Evolutionary conservation across 2,329 filamentous ascomycete species (phyloP).

Genomic region (Calonectria leucothoes): DNA sequence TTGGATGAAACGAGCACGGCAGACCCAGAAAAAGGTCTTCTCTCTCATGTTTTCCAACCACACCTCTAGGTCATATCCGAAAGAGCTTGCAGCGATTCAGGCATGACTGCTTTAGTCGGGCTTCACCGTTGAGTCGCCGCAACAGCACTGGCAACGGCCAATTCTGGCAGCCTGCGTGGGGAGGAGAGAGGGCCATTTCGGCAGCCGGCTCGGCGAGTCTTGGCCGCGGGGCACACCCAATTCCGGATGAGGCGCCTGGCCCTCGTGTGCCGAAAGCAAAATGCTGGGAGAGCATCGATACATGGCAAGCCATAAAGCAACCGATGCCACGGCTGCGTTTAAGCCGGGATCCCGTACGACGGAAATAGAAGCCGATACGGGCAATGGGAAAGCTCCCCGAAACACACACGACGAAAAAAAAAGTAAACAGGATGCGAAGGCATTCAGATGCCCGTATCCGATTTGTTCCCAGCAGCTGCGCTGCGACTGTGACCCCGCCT

Average conservation of each 20-base stretch:
- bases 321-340: slow-evolving; percentile 10
- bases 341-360: slow-evolving; percentile 14
- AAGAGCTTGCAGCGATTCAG: slow-evolving; percentile 12
- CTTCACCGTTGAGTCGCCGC: neutral
- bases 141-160: neutral
- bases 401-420: neutral
- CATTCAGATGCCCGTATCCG: neutral
- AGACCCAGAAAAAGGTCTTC: slow-evolving; percentile 13
- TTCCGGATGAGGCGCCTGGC: slow-evolving; percentile 32
- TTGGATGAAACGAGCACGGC: slow-evolving; percentile 12
- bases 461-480: slow-evolving; percentile 15
- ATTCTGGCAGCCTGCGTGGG: neutral
- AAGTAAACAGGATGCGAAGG: slow-evolving; percentile 15
- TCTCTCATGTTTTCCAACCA: neutral
- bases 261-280: slow-evolving; percentile 26
- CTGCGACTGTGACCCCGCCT: slow-evolving; percentile 32
- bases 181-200: neutral
- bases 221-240: neutral
- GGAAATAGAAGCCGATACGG: slow-evolving; percentile 30
- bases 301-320: neutral
- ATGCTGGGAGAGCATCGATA: neutral
- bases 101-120: neutral
- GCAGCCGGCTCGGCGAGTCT: slow-evolving; percentile 3
- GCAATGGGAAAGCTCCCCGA: slow-evolving; percentile 9
- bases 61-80: slow-evolving; percentile 25